Conservation (phyloP, 2,329 filamentous ascomycete species). For the Fusarium irregulare region DNA sequence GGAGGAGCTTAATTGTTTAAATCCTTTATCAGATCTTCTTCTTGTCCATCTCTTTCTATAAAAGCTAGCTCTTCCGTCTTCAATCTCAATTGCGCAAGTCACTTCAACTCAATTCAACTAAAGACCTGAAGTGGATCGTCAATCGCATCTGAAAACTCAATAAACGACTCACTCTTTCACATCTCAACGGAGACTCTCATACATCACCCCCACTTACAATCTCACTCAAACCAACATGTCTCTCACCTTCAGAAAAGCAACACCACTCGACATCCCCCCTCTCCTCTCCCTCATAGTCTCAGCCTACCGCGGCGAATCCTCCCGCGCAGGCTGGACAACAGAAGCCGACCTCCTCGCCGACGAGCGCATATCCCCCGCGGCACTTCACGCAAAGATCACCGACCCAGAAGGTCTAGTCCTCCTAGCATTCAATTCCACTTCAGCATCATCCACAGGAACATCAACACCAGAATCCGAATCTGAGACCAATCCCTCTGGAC, state of each 20-base stretch:
- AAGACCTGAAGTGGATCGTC: not conserved
- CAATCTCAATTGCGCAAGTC: too few species aligned
- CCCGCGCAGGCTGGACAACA: conserved; percentile 59
- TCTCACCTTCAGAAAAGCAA: conserved; percentile 44
- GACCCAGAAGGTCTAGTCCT: conserved; percentile 53
- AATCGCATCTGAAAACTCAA: not conserved
- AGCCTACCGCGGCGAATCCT: conserved; percentile 58
- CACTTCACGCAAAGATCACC: conserved; percentile 55
- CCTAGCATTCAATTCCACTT: conserved; percentile 43
- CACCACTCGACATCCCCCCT: conserved; percentile 46
- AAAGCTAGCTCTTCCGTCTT: not conserved
- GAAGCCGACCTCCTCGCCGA: conserved; percentile 58
- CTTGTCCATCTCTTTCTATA: not conserved
- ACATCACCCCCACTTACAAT: too few species aligned
- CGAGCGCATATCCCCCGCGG: conserved; percentile 55
- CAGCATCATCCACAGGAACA: not conserved
- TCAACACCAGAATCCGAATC: conserved; percentile 22
- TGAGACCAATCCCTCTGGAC: conserved; percentile 35
- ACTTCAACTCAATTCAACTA: not conserved
- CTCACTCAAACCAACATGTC: conserved; percentile 13
- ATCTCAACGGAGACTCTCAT: too few species aligned
- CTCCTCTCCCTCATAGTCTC: conserved; percentile 55
- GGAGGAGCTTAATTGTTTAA: conserved; percentile 19
- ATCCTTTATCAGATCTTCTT: not conserved
- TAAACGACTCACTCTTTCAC: not conserved